Evolutionary conservation across 306 rosid genomes (phyloP).

Genomic region (Pterocarpus santalinus): DNA sequence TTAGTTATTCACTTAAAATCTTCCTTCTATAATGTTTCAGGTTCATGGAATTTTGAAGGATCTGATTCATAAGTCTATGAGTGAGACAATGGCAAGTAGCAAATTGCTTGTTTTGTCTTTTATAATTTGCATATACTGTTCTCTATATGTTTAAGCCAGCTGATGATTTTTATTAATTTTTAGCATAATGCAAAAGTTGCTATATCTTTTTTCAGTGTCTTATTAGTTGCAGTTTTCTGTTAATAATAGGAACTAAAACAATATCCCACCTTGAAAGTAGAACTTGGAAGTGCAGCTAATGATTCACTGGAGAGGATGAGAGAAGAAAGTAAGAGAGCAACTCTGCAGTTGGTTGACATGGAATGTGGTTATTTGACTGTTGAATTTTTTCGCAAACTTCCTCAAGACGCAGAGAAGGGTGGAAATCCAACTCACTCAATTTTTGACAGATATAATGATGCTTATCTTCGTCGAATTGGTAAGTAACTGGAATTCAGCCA

Average conservation of each 20-base stretch:
- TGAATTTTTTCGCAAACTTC: constrained; percentile 97
- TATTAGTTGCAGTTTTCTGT: constrained; percentile 20
- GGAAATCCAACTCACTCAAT: constrained; percentile 95
- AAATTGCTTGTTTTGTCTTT: constrained; percentile 21
- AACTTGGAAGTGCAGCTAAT: constrained; percentile 83
- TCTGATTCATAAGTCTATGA: constrained; percentile 83
- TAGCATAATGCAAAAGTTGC: neutral
- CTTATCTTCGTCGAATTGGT: constrained; percentile 94
- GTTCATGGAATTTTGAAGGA: constrained; percentile 90
- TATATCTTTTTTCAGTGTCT: constrained; percentile 7
- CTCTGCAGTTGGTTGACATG: constrained; percentile 90
- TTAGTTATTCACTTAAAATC: constrained; percentile 23
- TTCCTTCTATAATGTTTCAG: constrained; percentile 56
- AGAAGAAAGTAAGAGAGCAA: constrained; percentile 92
- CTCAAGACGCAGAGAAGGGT: constrained; percentile 96
- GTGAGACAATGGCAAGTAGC: constrained; percentile 78
- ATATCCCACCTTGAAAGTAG: constrained; percentile 90
- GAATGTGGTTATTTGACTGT: constrained; percentile 89
- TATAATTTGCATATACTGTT: neutral
- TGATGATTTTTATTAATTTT: constrained; percentile 14
- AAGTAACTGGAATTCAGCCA: constrained; percentile 25
- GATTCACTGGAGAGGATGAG: constrained; percentile 91
- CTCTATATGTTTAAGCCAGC: constrained; percentile 31
- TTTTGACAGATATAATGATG: constrained; percentile 92
- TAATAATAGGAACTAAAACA: constrained; percentile 83